Evolutionary conservation across 2,329 filamentous ascomycete species (phyloP).

Genomic region (Fusarium sp.): DNA sequence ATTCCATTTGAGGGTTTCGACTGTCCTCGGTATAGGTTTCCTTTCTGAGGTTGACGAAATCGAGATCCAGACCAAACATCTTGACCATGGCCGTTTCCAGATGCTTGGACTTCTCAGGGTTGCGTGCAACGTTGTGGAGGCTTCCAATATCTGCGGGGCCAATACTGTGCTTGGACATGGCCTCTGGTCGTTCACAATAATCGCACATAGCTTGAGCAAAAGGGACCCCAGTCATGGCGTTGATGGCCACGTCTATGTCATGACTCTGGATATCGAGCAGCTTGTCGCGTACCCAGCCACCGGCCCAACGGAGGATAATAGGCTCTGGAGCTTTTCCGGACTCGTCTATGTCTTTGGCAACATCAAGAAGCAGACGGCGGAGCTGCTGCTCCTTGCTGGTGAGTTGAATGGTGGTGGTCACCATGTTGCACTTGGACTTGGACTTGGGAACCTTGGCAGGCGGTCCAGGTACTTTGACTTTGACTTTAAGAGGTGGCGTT

Average conservation of each 20-base stretch:
- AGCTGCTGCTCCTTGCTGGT: slow-evolving; percentile 76
- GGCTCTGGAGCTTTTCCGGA: slow-evolving; percentile 59
- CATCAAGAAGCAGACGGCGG: slow-evolving; percentile 79
- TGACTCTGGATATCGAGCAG: slow-evolving; percentile 75
- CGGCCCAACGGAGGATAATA: slow-evolving; percentile 77
- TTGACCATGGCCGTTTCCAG: slow-evolving; percentile 89
- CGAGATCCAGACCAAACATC: slow-evolving; percentile 86
- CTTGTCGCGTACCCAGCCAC: slow-evolving; percentile 89
- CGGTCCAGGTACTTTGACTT: not conserved
- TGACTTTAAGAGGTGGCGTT: not conserved
- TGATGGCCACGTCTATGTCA: slow-evolving; percentile 88
- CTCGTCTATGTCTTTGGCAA: slow-evolving; percentile 69
- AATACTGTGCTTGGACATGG: slow-evolving; percentile 68
- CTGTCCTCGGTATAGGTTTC: slow-evolving; percentile 91
- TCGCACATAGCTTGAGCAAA: slow-evolving; percentile 76
- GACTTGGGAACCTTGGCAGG: not conserved
- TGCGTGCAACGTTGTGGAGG: slow-evolving; percentile 87
- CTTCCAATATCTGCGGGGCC: slow-evolving; percentile 69
- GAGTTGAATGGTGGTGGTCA: slow-evolving; percentile 57
- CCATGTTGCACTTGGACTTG: slow-evolving; percentile 15
- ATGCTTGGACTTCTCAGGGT: slow-evolving; percentile 96
- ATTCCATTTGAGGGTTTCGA: slow-evolving; percentile 90
- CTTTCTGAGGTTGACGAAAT: slow-evolving; percentile 92
- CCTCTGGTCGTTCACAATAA: slow-evolving; percentile 69
- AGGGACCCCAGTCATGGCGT: slow-evolving; percentile 80